These are phyloP conservation scores for Mycosphaerella arachidis DNA, from an alignment of 2,329 filamentous ascomycete species.

Conservation along the genomic window DNA sequence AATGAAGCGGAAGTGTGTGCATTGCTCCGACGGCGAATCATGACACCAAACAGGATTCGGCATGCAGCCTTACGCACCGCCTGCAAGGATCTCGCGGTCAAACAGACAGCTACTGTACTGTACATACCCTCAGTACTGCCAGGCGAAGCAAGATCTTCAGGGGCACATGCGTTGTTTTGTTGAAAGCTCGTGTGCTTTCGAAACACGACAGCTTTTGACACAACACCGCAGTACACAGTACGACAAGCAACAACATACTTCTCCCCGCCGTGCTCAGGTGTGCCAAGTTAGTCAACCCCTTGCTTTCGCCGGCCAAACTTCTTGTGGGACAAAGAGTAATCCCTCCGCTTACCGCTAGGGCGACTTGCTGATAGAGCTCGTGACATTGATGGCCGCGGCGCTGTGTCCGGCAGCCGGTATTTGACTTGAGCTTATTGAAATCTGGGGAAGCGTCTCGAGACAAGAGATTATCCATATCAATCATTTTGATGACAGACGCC, in stretches of 20 bases:
- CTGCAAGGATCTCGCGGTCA: not conserved
- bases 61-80: not conserved
- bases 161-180: not conserved
- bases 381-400: not conserved
- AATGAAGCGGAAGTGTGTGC: not conserved
- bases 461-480: not conserved
- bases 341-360: not conserved
- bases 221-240: too few relatives aligned
- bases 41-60: not conserved
- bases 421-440: not conserved
- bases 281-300: too few relatives aligned
- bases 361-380: not conserved
- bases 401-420: not conserved
- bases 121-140: too few relatives aligned
- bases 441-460: not conserved
- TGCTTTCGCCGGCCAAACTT: too few relatives aligned
- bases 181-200: not conserved
- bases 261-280: too few relatives aligned
- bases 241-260: too few relatives aligned
- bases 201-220: not conserved
- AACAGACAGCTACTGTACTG: too few relatives aligned
- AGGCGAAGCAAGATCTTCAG: conserved; percentile 1
- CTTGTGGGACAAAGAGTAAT: too few relatives aligned
- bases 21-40: not conserved
- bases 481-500: not conserved